Evolutionary conservation across 345 rosid species (phyloP), one percentile per base, ranked within the genome.

Genomic region (Pistacia atlantica): DNA sequence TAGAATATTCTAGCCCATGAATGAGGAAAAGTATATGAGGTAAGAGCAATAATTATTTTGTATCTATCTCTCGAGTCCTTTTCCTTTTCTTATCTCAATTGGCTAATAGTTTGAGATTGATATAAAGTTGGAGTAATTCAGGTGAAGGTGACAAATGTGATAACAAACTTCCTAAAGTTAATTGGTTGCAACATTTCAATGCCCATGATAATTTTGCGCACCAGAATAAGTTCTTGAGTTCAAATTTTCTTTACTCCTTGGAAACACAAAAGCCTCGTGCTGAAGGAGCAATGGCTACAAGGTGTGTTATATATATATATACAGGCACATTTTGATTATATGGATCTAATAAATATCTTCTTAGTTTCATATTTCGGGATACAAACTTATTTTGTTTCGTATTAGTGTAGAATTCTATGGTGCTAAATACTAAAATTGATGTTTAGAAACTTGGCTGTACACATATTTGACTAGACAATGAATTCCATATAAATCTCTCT

Each of bases 141-240:
- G 74, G 72, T 74, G 86, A 83, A 77, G 86, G 78, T 79, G 71
- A 72, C 81, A 83, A 82, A 78, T 63, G 76, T 46, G 77, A 71
- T 49, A 86, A 71, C 65, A 84, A 80, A 59, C 83, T 82, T 54
- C 98, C 97, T 70, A 89, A 83, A 52, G 84, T 85, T 28, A 96
- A 96, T 85, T 92, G 95, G 98, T 83, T 78, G 58, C 90, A 86
- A 66, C 98, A 95, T 82, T 89, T 74, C 57, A 78, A 76, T 25
- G 88, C 82, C 20, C 86, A 76, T 28, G 80, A 80, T 14, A 74
- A 80, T 62, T 81, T 90, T 71, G 80, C 83, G 6, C 69, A 71
- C 37, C 82, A 71, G 28, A 80, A 87, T 67, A 90, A 85, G 80
- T 82, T 78, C 77, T 69, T 93, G 87, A 76, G 86, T 72, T 87